Percentiles rank a stretch among this genome's conserved stretches.
These are phyloP conservation scores for Penicillium atrosanguineum DNA, from an alignment of 495 filamentous ascomycete species.

Conservation along the genomic window DNA sequence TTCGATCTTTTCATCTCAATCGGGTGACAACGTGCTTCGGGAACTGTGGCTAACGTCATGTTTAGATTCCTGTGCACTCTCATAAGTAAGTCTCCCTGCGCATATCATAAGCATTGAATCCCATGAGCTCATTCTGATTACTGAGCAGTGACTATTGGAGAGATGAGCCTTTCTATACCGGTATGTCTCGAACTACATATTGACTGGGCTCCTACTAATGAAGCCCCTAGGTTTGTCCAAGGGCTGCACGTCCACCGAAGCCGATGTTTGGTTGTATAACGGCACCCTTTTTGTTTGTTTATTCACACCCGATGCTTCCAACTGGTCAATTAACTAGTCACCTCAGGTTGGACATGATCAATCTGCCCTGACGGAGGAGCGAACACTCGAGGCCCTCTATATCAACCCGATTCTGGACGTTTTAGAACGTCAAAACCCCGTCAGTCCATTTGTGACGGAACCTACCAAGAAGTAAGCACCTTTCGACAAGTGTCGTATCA, in stretches of 20 bases:
- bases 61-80: conserved; percentile 45
- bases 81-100: conserved; percentile 33
- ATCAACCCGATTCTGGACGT: conserved; percentile 55
- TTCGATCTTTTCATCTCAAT: background rate
- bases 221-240: conserved; percentile 38
- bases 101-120: background rate
- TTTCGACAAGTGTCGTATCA: background rate
- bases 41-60: conserved; percentile 15
- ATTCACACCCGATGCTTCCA: background rate
- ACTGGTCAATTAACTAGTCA: background rate
- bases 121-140: conserved; percentile 3
- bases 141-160: conserved; percentile 44
- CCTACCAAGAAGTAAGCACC: conserved; percentile 39
- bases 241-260: conserved; percentile 73
- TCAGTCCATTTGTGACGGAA: conserved; percentile 32
- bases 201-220: background rate
- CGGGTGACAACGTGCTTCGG: background rate
- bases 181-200: conserved; percentile 16
- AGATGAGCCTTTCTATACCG: conserved; percentile 49
- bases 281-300: conserved; percentile 54
- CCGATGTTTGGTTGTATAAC: conserved; percentile 82
- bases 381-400: conserved; percentile 55
- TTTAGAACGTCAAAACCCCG: conserved; percentile 48
- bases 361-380: conserved; percentile 45
- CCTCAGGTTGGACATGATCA: conserved; percentile 54